These are phyloP conservation scores for Penicillium waksmanii DNA, from an alignment of 495 filamentous ascomycete species.

Conservation along the genomic window DNA sequence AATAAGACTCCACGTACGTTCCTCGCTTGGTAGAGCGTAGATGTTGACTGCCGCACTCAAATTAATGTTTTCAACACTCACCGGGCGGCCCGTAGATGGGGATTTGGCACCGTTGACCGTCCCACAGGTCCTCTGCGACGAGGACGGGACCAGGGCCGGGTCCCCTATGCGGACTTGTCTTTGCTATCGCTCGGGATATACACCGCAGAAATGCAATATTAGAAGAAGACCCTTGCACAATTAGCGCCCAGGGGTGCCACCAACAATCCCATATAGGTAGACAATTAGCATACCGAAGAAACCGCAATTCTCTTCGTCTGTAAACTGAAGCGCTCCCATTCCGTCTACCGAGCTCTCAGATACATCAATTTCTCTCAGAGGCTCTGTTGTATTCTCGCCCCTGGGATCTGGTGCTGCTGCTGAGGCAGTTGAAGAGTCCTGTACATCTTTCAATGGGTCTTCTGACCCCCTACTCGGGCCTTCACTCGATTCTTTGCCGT, in stretches of 20 bases:
- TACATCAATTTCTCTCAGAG: constrained; percentile 15
- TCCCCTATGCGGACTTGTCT: constrained; percentile 7
- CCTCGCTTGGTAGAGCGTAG: constrained; percentile 30
- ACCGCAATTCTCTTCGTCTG: constrained; percentile 49
- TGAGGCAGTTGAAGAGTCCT: not conserved
- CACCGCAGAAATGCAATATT: constrained; percentile 51
- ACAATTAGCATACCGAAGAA: constrained; percentile 42
- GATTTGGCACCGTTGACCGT: not conserved
- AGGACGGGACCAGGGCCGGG: not conserved
- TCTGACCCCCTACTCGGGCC: not conserved
- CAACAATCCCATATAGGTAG: not conserved
- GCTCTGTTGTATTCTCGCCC: constrained; percentile 1
- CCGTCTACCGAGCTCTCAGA: constrained; percentile 43
- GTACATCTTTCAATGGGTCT: constrained; percentile 1
- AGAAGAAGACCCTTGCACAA: constrained; percentile 44
- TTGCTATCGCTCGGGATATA: constrained; percentile 34
- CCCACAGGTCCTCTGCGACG: not conserved
- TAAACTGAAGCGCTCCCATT: constrained; percentile 48
- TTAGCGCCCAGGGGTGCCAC: constrained; percentile 3
- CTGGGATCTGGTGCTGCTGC: constrained; percentile 1
- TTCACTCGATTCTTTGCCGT: constrained; percentile 1
- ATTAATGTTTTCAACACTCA: constrained; percentile 2
- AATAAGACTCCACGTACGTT: constrained; percentile 27
- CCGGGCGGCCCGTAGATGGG: constrained; percentile 3
- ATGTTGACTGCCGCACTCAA: constrained; percentile 18